These are phyloP conservation scores for Bretziella fagacearum DNA, from an alignment of 2,329 filamentous ascomycete species.

Conservation along the genomic window DNA sequence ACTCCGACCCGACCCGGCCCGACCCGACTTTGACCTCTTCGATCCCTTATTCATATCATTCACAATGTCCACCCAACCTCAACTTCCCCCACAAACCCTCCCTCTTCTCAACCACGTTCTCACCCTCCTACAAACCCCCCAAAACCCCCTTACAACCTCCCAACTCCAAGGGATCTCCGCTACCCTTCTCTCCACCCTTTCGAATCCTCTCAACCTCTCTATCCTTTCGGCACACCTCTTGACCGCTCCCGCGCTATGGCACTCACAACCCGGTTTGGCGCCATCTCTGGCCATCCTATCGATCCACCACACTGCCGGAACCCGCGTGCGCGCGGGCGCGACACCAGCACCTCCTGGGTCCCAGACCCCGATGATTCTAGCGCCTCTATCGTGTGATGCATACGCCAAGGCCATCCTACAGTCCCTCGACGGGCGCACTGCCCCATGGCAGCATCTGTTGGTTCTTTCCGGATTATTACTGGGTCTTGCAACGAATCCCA, in stretches of 20 bases:
- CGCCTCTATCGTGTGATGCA: constrained; percentile 31
- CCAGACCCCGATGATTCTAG: constrained; percentile 19
- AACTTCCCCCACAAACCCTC: constrained; percentile 24
- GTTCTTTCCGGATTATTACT: constrained; percentile 63
- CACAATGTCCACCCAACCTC: constrained; percentile 1
- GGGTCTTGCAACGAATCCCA: constrained; percentile 40
- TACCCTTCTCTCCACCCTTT: constrained; percentile 49
- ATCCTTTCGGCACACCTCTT: constrained; percentile 57
- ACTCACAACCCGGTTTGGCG: constrained; percentile 32
- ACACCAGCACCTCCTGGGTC: constrained; percentile 15
- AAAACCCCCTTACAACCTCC: constrained; percentile 33
- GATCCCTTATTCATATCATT: not conserved
- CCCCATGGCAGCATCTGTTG: constrained; percentile 70
- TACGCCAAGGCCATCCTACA: constrained; percentile 41
- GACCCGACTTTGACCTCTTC: not conserved
- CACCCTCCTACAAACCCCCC: constrained; percentile 38
- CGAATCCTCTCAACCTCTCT: constrained; percentile 58
- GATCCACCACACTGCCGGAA: constrained; percentile 52
- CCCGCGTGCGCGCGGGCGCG: constrained; percentile 29
- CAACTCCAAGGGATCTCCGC: constrained; percentile 49
- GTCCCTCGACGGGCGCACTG: constrained; percentile 40
- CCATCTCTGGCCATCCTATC: constrained; percentile 50
- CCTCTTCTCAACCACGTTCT: constrained; percentile 47
- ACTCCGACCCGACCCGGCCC: not conserved
- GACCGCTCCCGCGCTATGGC: constrained; percentile 55